These are phyloP conservation scores for Cadophora luteo-olivacea DNA, from an alignment of 2,329 filamentous ascomycete species.

Conservation along the genomic window DNA sequence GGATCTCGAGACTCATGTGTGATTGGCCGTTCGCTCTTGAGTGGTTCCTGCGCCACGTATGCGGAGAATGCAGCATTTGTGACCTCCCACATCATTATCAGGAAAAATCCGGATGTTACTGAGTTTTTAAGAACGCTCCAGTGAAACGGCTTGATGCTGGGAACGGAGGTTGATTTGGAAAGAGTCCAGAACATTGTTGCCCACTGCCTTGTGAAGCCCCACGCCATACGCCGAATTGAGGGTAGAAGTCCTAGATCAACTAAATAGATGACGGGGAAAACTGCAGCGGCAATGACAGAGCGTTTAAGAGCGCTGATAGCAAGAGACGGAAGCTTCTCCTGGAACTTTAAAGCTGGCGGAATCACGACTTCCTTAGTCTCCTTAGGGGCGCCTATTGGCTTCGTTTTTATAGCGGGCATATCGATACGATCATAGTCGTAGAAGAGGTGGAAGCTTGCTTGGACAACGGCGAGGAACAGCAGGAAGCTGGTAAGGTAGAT, in stretches of 20 bases:
- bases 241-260: slow-evolving; percentile 66
- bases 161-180: slow-evolving; percentile 72
- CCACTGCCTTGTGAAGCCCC: slow-evolving; percentile 73
- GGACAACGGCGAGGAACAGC: slow-evolving; percentile 69
- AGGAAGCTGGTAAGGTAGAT: slow-evolving; percentile 80
- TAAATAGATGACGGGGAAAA: slow-evolving; percentile 47
- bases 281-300: slow-evolving; percentile 49
- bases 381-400: slow-evolving; percentile 42
- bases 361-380: slow-evolving; percentile 47
- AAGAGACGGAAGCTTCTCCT: slow-evolving; percentile 44
- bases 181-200: slow-evolving; percentile 78
- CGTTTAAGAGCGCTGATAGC: slow-evolving; percentile 43
- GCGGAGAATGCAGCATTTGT: slow-evolving; percentile 79
- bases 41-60: slow-evolving; percentile 80
- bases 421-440: slow-evolving; percentile 71
- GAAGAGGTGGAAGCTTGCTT: slow-evolving; percentile 73
- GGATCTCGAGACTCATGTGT: slow-evolving; percentile 88
- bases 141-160: slow-evolving; percentile 62
- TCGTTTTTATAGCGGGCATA: slow-evolving; percentile 49
- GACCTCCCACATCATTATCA: slow-evolving; percentile 77
- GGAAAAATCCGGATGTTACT: slow-evolving; percentile 66
- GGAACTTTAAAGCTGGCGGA: slow-evolving; percentile 48
- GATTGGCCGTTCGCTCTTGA: slow-evolving; percentile 85
- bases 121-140: slow-evolving; percentile 62
- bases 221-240: slow-evolving; percentile 67